Base-by-base conservation (phyloP, 2,329 filamentous ascomycete species). In the Aspergillus sp. region DNA sequence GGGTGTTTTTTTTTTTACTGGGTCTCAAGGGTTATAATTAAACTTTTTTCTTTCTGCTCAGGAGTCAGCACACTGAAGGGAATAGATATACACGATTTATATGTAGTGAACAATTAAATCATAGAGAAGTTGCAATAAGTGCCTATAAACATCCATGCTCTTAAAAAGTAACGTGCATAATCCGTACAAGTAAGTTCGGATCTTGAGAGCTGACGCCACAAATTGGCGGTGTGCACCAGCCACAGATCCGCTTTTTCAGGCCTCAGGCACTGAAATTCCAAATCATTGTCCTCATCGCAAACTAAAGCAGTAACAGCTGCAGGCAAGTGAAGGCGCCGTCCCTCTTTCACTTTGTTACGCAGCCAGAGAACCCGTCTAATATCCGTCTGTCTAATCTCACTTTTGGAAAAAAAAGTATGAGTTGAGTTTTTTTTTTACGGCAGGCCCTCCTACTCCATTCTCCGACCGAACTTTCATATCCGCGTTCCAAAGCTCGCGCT, bases 221-320 rank as follows among this genome's bases (percentile, higher is more conserved):
- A 59, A 68, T 70, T 31, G 68, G 68, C 69, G 62, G 66, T 70
- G 65, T 52, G 19, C 54, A 55, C 53, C 58, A 69, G 67, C 68
- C 69, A 60, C 67, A 55, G 19, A 50, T 8, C 31, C 15, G 33
- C 33, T 23, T 12, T 19, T 57, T 33, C n/a, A 11, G 46, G 57
- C 60, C 55, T 60, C 49, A 64, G 61, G 60, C 54, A 12, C 37
- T 56, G 1, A 57, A 52, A 19, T 44, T 62, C 21, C 54, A 45
- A 54, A 19, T n/a, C 27, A 21, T 58, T 55, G 51, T 19, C 46
- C n/a, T 17, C 47, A 37, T 37, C 35, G 35, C 35, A 46, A 58
- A n/a, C 50, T n/a, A 35, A 54, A 62, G 60, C 59, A 62, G 58
- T 55, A 60, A 60, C 61, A 62, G 57, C 67, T 63, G 56, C 47